phyloP scores from a whole-genome alignment of 352 stramenopile genomes.

The Peronosclerospora sorghi region DNA sequence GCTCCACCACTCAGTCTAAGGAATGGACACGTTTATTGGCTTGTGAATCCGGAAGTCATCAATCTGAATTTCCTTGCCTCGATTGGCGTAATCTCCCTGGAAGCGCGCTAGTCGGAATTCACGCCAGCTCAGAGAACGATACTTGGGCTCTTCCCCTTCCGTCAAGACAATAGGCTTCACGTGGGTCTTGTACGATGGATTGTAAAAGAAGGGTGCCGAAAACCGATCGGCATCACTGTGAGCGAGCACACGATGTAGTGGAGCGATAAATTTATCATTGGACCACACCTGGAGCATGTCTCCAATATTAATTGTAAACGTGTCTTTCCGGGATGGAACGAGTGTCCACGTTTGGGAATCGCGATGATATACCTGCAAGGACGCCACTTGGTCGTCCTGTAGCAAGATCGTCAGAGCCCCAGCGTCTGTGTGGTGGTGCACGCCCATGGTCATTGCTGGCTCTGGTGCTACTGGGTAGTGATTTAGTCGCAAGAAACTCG shows the following conservation, averaged over 20 bases:
- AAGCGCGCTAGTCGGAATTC: not conserved
- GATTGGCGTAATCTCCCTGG: not conserved
- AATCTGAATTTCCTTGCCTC: not conserved
- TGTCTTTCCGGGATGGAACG: not conserved
- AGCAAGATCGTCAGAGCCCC: not conserved
- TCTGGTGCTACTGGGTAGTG: not conserved
- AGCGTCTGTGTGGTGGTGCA: not conserved
- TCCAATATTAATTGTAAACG: not conserved
- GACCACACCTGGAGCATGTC: constrained; percentile 1
- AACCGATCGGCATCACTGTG: not conserved
- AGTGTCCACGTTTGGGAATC: not conserved
- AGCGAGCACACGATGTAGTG: not conserved
- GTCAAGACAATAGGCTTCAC: not conserved
- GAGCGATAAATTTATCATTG: not conserved
- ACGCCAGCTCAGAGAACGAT: not conserved
- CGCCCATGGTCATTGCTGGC: not conserved
- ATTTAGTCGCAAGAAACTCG: not conserved
- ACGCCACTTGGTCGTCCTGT: not conserved
- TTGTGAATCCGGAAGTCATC: not conserved
- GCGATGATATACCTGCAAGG: not conserved
- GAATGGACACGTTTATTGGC: no score
- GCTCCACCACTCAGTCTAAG: no score
- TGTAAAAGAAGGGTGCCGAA: not conserved
- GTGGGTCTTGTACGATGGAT: not conserved
- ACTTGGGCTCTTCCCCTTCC: not conserved